Evolutionary conservation across 1,284 basidiomycete species (phyloP), one percentile per base, ranked within the genome.

Genomic region (Earliella scabrosa): DNA sequence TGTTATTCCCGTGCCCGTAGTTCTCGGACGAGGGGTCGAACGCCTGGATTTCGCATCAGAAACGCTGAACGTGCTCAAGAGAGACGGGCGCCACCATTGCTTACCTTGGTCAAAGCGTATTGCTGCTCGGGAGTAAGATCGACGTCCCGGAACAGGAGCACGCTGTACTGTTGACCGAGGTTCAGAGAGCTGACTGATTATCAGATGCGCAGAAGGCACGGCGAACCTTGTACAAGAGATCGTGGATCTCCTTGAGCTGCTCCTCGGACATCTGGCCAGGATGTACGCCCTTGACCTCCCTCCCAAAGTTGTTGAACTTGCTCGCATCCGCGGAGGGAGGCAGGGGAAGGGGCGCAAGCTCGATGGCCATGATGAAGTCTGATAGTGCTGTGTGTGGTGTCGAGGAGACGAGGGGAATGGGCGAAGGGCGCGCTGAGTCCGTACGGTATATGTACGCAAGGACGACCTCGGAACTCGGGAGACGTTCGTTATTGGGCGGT

Each of bases 1-100:
- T 91, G 77, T 92, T 90, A 73, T 92, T 92, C 3, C 91, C 90
- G 65, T 93, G 91, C 0, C 92, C 92, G 65, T 93, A 93, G 65
- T 73, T 85, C 69, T 89, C 83, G 11, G 85, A 83, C 4, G 80
- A 60, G 1, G 88, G 88, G 68, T 94, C 92, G 68, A 95, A 90
- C 2, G 85, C 81, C 86, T 88, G 49, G 8, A 41, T 26, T 29
- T 16, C n/a, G n/a, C 21, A 20, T 43, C n/a, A 47, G 26, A 6
- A 7, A 31, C 13, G 29, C 13, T 13, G 29, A 38, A 34, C 14
- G 7, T 8, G 10, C 24, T 6, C 13, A 7, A 8, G 14, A 13
- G 29, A 6, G 29, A 39, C 23, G 16, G 6, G 20, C 14, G 21
- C 32, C 24, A 27, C 4, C 4, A 1, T 24, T 7, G 21, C 16